Conservation (phyloP, 2,329 filamentous ascomycete genomes). For the Phaeophleospora eucalypticola region DNA sequence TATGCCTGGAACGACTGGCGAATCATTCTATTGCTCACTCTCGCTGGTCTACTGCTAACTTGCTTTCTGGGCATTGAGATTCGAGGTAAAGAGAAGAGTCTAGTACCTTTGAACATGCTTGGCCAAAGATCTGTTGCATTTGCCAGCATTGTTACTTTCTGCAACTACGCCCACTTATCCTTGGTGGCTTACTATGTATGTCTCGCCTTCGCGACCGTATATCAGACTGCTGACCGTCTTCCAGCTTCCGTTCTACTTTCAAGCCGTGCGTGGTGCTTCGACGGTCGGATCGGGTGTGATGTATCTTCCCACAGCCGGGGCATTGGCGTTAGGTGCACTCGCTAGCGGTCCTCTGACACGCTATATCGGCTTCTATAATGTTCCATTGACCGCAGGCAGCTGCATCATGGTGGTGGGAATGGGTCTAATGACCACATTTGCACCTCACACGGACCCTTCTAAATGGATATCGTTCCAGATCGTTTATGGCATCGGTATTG, state of each 20-base stretch:
- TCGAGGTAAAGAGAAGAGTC: not conserved
- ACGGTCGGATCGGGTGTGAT: slow-evolving; percentile 39
- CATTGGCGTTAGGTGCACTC: slow-evolving; percentile 38
- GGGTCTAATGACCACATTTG: slow-evolving; percentile 22
- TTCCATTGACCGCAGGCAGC: slow-evolving; percentile 10
- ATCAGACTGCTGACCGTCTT: slow-evolving; percentile 35
- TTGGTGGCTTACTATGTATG: slow-evolving; percentile 44
- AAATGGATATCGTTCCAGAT: slow-evolving; percentile 35
- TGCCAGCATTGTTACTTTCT: slow-evolving; percentile 40
- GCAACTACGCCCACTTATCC: slow-evolving; percentile 29
- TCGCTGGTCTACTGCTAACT: slow-evolving; percentile 4
- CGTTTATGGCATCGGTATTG: slow-evolving; percentile 28
- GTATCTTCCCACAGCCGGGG: slow-evolving; percentile 43
- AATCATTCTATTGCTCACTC: slow-evolving; percentile 9
- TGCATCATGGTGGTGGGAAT: slow-evolving; percentile 10
- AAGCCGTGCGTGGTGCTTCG: slow-evolving; percentile 43
- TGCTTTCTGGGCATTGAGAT: slow-evolving; percentile 2
- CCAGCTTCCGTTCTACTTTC: slow-evolving; percentile 52
- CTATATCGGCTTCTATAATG: slow-evolving; percentile 17
- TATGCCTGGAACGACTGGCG: slow-evolving; percentile 12
- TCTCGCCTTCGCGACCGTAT: not conserved
- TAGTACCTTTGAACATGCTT: slow-evolving; percentile 24
- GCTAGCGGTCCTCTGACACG: slow-evolving; percentile 7
- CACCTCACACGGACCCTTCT: slow-evolving; percentile 21
- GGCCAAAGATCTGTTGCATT: slow-evolving; percentile 43